Percentiles rank a stretch among this genome's conserved stretches.
These are phyloP conservation scores for Heliocybe sulcata DNA, from an alignment of 1,284 basidiomycete genomes.

Conservation along the genomic window DNA sequence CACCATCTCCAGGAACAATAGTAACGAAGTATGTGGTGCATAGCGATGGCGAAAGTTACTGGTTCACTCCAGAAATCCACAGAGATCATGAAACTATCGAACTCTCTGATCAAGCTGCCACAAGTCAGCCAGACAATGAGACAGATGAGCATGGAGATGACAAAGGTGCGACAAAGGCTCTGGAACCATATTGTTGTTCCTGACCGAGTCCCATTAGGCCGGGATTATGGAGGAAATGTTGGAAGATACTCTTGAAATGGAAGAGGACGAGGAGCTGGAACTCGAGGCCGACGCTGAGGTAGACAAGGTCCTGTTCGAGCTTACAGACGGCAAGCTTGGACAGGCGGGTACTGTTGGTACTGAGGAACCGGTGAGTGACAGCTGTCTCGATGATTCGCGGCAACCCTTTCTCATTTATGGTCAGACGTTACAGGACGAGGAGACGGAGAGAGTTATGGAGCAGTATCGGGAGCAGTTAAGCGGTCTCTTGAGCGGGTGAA, in stretches of 20 bases:
- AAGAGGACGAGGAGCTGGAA: constrained; percentile 92
- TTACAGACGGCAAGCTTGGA: constrained; percentile 95
- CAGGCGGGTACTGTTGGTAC: constrained; percentile 69
- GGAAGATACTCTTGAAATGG: constrained; percentile 78
- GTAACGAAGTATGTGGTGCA: neutral
- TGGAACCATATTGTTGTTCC: neutral
- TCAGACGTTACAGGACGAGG: constrained; percentile 63
- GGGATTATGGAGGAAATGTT: constrained; percentile 94
- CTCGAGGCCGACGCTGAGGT: constrained; percentile 97
- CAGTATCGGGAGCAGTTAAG: constrained; percentile 82
- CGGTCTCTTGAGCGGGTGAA: constrained; percentile 70
- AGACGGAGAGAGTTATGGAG: constrained; percentile 80
- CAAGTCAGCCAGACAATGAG: constrained; percentile 92
- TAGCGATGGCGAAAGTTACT: constrained; percentile 97
- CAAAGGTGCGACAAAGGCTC: constrained; percentile 60
- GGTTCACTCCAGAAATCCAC: constrained; percentile 96
- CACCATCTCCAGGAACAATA: neutral
- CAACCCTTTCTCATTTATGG: neutral
- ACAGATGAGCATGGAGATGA: constrained; percentile 99
- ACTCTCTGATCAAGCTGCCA: constrained; percentile 86
- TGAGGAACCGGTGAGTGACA: constrained; percentile 68
- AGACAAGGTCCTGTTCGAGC: constrained; percentile 92
- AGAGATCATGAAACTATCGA: constrained; percentile 98
- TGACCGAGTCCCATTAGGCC: constrained; percentile 42
- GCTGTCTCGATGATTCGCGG: neutral